Base-by-base conservation (phyloP, 164 flowering plant genomes). In the Pachysandra terminalis region DNA sequence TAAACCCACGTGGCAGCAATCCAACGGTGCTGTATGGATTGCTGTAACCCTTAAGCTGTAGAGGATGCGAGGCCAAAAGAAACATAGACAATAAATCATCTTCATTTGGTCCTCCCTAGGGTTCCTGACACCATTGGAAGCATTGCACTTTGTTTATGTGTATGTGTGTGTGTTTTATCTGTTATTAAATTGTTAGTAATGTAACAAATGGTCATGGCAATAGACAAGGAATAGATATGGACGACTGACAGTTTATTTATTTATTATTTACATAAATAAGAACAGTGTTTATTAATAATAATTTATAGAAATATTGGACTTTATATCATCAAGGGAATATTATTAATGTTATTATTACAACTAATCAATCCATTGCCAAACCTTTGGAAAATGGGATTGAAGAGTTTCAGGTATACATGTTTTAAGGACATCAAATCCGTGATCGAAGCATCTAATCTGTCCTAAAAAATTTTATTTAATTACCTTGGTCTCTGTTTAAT, bases 301-400 rank as follows among this genome's bases (percentile, higher is more conserved):
- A 32, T n/a, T n/a, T n/a, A n/a, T 7, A 32, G 37, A 32, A 32
- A 32, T 19, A 59, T 3, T 57, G 67, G 67, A 65, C 64, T 64
- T 72, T 63, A 57, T 67, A 59, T 63, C 65, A 73, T 68, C 52
- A 73, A 71, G 65, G 65, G 32, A 56, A 45, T 3, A 32, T 32
- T 32, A 32, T 32, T 32, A 32, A 32, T 15, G 9, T 15, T 45
- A 56, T 57, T 32, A 68, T 45, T 63, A 63, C 62, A 72, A 64
- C 53, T 68, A 66, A 62, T 45, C 64, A 25, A 73, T 78, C 37
- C 72, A 71, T 73, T 76, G 87, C 80, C 83, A 84, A 78, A 10
- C 51, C 83, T 66, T 74, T 77, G 56, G 78, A 66, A 70, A 79
- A 75, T 55, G 45, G 21, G 61, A 70, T 27, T 13, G 52, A 57